These are phyloP conservation scores for Starmerella roubikii DNA, from an alignment of 805 yeast species.

Conservation along the genomic window DNA sequence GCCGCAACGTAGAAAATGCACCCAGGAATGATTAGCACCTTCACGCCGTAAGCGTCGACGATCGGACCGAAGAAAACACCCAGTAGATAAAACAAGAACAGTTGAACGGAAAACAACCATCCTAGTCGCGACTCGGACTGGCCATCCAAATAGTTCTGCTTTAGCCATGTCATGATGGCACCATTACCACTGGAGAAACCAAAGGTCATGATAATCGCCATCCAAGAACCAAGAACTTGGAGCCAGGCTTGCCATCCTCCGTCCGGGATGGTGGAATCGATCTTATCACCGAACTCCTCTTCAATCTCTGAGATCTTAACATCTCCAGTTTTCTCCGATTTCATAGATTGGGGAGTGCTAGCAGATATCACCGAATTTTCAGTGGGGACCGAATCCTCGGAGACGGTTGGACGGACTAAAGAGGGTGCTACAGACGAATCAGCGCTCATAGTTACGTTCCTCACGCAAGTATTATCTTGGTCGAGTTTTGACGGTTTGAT, in stretches of 20 bases:
- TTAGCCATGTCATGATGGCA: constrained; percentile 51
- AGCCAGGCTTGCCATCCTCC: constrained; percentile 43
- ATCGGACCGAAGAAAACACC: constrained; percentile 39
- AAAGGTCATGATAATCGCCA: constrained; percentile 44
- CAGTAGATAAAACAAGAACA: constrained; percentile 29
- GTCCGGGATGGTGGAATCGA: constrained; percentile 30
- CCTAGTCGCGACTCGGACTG: constrained; percentile 38
- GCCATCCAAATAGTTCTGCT: constrained; percentile 34
- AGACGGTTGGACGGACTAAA: too few relatives aligned
- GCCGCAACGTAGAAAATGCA: constrained; percentile 35
- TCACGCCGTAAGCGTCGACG: constrained; percentile 48
- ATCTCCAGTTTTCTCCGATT: too few relatives aligned
- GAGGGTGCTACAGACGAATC: too few relatives aligned
- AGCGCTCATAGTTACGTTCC: constrained; percentile 9
- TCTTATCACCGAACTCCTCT: constrained; percentile 15
- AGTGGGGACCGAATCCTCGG: too few relatives aligned
- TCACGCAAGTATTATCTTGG: constrained; percentile 19
- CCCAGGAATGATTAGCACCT: constrained; percentile 34
- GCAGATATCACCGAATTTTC: too few relatives aligned
- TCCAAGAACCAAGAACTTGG: constrained; percentile 42
- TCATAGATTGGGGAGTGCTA: too few relatives aligned
- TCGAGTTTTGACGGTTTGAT: constrained; percentile 17
- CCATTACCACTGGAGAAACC: constrained; percentile 59
- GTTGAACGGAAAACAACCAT: constrained; percentile 47
- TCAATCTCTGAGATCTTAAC: too few relatives aligned